These are phyloP conservation scores for Boletus albobrunnescens DNA, from an alignment of 1,284 basidiomycete species.

Conservation along the genomic window DNA sequence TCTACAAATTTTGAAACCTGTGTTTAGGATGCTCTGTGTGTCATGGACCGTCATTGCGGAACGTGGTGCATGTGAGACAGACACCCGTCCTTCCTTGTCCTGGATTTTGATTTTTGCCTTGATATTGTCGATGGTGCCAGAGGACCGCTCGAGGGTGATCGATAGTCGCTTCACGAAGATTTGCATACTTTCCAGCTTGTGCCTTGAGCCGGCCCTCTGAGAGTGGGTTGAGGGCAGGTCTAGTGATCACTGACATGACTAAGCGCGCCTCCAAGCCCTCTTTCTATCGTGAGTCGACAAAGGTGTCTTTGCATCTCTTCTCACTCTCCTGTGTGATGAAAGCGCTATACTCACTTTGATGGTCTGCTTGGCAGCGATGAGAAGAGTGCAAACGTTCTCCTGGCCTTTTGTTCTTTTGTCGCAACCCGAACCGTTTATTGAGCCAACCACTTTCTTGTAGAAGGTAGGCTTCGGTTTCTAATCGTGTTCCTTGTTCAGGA, in stretches of 20 bases:
- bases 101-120: constrained; percentile 27
- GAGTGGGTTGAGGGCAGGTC: constrained; percentile 33
- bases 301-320: constrained; percentile 13
- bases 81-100: constrained; percentile 79
- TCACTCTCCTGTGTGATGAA: constrained; percentile 40
- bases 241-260: not conserved
- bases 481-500: constrained; percentile 33
- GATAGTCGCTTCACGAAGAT: constrained; percentile 94
- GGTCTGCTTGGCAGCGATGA: constrained; percentile 41
- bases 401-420: constrained; percentile 29
- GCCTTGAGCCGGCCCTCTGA: no score
- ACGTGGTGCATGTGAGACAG: no score
- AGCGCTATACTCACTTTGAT: constrained; percentile 56
- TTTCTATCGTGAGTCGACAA: no score
- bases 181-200: constrained; percentile 78
- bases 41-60: not conserved
- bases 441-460: constrained; percentile 2
- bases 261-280: not conserved
- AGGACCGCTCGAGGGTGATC: constrained; percentile 97
- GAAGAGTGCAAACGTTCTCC: constrained; percentile 45
- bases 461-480: not conserved
- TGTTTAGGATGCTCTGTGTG: constrained; percentile 23
- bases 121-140: constrained; percentile 45
- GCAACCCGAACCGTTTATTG: constrained; percentile 1
- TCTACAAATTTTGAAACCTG: no score